Evolutionary conservation across 441 rosid species (phyloP), one percentile per base, ranked within the genome.

Genomic region (Erodium texanum): DNA sequence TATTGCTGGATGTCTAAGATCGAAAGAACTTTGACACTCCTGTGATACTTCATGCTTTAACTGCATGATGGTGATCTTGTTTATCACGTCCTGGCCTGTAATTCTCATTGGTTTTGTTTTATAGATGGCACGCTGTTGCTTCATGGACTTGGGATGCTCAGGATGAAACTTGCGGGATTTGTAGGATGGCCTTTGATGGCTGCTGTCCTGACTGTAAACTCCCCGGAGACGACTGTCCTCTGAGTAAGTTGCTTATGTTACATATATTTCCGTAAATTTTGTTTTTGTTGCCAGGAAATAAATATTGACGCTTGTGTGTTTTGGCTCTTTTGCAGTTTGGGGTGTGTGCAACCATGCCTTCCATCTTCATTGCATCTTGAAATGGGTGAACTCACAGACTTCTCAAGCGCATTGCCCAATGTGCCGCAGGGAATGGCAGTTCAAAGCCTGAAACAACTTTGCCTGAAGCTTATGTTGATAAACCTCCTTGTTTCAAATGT

Each of bases 111-210:
- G 23, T 61, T 36, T 16, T 34, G 19, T 19, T 58, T 20, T n/a
- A 11, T 52, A 88, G 96, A 81, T 91, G 96, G 93, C 96, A 93
- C 73, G 93, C 89, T 67, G 95, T 91, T 68, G 96, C 86, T 71
- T 88, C 96, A 63, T 91, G 97, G 96, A 89, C 89, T 14, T 93
- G 96, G 99, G 97, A 86, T 85, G 96, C 96, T 27, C 92, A 88
- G 77, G 97, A 91, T 70, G 97, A 91, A 81, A 87, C 92, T 2
- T 93, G 99, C 74, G 99, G 97, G 71, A 93, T 91, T 54, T 93
- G 99, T 75, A 85, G 97, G 69, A 89, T 93, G 96, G 96, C 96
- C 32, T 93, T 93, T 74, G 99, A 89, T 82, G 99, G 97, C 66
- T 93, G 97, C 50, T 91, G 92, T 74, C 90, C 93, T 66, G 95